These are phyloP conservation scores for Rhynchosporium agropyri DNA, from an alignment of 2,329 filamentous ascomycete species.

Conservation along the genomic window DNA sequence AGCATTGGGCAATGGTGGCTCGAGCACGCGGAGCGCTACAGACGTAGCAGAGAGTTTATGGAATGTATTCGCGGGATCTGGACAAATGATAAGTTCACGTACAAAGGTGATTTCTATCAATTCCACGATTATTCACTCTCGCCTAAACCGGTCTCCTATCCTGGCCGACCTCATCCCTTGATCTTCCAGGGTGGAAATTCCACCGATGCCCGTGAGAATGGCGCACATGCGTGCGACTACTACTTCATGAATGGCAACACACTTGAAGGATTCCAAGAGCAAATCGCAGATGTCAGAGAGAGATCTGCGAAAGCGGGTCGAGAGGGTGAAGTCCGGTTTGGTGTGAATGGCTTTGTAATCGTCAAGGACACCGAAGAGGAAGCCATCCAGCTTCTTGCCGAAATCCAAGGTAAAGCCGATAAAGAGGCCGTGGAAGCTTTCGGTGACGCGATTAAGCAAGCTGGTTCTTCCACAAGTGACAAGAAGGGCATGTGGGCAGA, in stretches of 20 bases:
- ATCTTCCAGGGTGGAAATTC: constrained; percentile 58
- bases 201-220: constrained; percentile 53
- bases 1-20: constrained; percentile 58
- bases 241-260: constrained; percentile 62
- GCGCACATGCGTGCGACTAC: constrained; percentile 51
- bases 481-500: constrained; percentile 58
- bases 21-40: constrained; percentile 55
- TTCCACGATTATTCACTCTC: constrained; percentile 53
- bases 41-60: constrained; percentile 54
- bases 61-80: constrained; percentile 54
- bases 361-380: constrained; percentile 53
- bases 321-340: constrained; percentile 51
- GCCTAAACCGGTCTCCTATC: constrained; percentile 51
- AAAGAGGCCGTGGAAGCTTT: constrained; percentile 54
- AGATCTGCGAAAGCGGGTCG: constrained; percentile 50
- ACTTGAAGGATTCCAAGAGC: constrained; percentile 53
- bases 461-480: constrained; percentile 50
- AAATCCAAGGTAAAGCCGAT: constrained; percentile 57
- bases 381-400: constrained; percentile 51
- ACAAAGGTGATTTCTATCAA: constrained; percentile 55
- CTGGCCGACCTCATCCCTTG: constrained; percentile 51
- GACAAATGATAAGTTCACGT: constrained; percentile 53
- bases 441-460: constrained; percentile 52
- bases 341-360: constrained; percentile 54
- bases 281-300: constrained; percentile 53